These are phyloP conservation scores for Clitopilus hobsonii DNA, from an alignment of 768 basidiomycete species.

Conservation along the genomic window DNA sequence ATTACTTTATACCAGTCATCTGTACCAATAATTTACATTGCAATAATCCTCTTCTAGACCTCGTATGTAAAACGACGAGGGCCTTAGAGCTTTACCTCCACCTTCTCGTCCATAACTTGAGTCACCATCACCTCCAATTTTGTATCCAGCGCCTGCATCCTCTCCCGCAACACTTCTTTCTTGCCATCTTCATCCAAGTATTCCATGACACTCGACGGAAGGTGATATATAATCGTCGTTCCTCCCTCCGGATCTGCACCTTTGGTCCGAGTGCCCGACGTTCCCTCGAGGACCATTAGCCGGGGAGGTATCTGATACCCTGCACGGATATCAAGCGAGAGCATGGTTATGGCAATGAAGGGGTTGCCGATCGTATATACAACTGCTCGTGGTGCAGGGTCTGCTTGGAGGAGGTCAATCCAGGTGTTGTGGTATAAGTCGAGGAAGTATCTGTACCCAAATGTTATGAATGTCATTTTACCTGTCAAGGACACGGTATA, in stretches of 20 bases:
- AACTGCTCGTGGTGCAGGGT: slow-evolving; percentile 10
- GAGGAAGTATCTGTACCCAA: slow-evolving; percentile 12
- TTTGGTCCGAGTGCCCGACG: not conserved
- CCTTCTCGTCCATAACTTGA: not conserved
- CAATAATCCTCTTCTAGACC: not conserved
- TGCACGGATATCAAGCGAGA: slow-evolving; percentile 23
- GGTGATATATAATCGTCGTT: slow-evolving; percentile 28
- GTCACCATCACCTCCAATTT: not conserved
- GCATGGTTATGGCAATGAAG: slow-evolving; percentile 27
- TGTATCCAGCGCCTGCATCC: not conserved
- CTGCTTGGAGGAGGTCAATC: slow-evolving; percentile 9
- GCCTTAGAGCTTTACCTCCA: not conserved
- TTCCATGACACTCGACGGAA: slow-evolving; percentile 28
- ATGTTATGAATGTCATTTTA: not conserved
- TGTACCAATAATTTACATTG: slow-evolving; percentile 11
- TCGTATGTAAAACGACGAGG: not conserved
- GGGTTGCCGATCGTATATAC: slow-evolving; percentile 28
- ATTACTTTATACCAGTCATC: too few species aligned
- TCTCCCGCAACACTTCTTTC: not conserved
- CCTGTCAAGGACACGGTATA: not conserved
- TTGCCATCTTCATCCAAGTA: not conserved
- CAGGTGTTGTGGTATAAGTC: slow-evolving; percentile 13
- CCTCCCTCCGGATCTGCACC: slow-evolving; percentile 11
- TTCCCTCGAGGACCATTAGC: slow-evolving; percentile 26
- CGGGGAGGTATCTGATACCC: slow-evolving; percentile 28